phyloP scores from a whole-genome alignment of 257 asterid species.

The Eustoma russellianum region DNA sequence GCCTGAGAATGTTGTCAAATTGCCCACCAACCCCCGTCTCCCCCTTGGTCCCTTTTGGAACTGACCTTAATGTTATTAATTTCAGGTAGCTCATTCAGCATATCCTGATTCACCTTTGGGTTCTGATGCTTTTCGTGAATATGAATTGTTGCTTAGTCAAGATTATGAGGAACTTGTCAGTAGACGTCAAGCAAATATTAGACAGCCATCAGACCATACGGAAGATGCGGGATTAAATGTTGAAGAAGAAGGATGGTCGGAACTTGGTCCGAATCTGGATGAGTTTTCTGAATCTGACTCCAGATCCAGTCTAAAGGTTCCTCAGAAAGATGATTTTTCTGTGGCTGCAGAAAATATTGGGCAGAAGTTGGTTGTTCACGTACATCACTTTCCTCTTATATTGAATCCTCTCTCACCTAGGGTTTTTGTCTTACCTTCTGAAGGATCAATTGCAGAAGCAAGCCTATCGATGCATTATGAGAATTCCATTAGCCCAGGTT shows the following conservation, averaged over 20 bases:
- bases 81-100: slow-evolving; percentile 82
- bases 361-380: slow-evolving; percentile 54
- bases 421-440: slow-evolving; percentile 94
- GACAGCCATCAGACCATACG: slow-evolving; percentile 20
- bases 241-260: slow-evolving; percentile 76
- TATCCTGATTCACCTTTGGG: slow-evolving; percentile 98
- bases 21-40: too few relatives aligned
- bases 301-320: slow-evolving; percentile 26
- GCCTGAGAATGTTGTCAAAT: too few relatives aligned
- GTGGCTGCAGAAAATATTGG: slow-evolving; percentile 40
- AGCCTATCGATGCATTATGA: slow-evolving; percentile 60
- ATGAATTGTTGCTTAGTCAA: slow-evolving; percentile 75
- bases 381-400: slow-evolving; percentile 83
- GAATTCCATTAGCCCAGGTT: slow-evolving; percentile 77
- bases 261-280: slow-evolving; percentile 44
- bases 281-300: slow-evolving; percentile 30
- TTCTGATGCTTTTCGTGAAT: slow-evolving; percentile 89
- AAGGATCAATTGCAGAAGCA: slow-evolving; percentile 91
- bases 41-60: too few relatives aligned
- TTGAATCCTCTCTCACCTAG: slow-evolving; percentile 84
- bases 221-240: slow-evolving; percentile 24
- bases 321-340: slow-evolving; percentile 26
- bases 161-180: slow-evolving; percentile 81
- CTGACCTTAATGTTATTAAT: slow-evolving; percentile 5
- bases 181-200: slow-evolving; percentile 30